Percentiles rank a stretch among this genome's conserved stretches.
Conservation (phyloP, 1,284 basidiomycete genomes). For the Ceratobasidium sp. region DNA sequence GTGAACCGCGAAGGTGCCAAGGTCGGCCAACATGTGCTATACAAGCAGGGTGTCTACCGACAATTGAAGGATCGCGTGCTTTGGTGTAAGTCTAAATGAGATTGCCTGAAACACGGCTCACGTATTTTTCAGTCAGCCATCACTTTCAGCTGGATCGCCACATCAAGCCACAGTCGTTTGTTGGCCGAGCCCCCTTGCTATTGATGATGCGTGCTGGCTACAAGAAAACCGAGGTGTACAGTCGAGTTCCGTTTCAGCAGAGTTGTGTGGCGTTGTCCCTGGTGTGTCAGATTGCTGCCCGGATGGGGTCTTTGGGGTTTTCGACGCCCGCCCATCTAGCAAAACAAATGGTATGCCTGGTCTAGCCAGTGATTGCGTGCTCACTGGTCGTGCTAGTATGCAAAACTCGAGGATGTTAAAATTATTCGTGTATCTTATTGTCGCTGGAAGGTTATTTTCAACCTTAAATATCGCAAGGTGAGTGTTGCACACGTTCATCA, state of each 20-base stretch:
- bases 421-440: neutral
- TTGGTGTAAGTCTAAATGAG: neutral
- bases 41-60: neutral
- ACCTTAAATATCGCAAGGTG: neutral
- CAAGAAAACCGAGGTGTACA: neutral
- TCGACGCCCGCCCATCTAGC: neutral
- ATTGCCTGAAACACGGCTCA: neutral
- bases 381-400: neutral
- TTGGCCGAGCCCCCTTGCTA: neutral
- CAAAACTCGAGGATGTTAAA: neutral
- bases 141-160: neutral
- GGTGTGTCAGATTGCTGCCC: neutral
- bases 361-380: neutral
- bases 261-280: neutral
- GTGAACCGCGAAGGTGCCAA: too few relatives aligned
- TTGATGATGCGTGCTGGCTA: neutral
- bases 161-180: neutral
- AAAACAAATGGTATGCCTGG: neutral
- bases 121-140: neutral
- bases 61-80: neutral
- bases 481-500: too few relatives aligned
- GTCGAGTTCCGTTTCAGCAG: neutral
- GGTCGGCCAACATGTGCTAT: neutral
- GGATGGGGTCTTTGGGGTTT: neutral
- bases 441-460: neutral